Evolutionary conservation across 73 alveolate genomes (phyloP).

Genomic region (Effrenium voratum): DNA sequence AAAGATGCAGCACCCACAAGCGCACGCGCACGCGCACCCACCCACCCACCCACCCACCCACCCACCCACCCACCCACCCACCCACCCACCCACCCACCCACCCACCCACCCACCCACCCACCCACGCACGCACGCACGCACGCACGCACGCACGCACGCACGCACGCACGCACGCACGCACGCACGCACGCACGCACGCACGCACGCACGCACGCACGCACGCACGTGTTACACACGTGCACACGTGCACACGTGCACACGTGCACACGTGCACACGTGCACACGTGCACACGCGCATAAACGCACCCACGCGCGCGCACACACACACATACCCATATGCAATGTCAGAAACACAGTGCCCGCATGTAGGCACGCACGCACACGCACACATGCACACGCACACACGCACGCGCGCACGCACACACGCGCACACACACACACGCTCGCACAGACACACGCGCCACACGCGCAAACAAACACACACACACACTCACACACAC

Average conservation of each 20-base stretch:
- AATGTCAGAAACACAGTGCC: neutral
- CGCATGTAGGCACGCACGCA: neutral
- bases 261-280: neutral
- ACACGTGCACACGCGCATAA: neutral
- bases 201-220: neutral
- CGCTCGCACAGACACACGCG: neutral
- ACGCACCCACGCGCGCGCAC: neutral
- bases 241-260: neutral
- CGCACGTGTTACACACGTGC: neutral
- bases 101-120: neutral
- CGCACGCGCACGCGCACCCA: neutral
- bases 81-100: neutral
- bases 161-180: neutral
- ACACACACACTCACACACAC: constrained; percentile 19
- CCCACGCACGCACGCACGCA: constrained; percentile 18
- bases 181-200: neutral
- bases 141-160: constrained; percentile 31
- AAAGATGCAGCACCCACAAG: neutral
- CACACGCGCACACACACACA: constrained; percentile 15
- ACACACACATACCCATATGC: constrained; percentile 5
- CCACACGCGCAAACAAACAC: neutral
- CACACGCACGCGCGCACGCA: neutral
- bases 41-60: neutral
- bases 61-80: neutral
- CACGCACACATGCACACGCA: constrained; percentile 2